phyloP scores from a whole-genome alignment of 1,284 basidiomycete genomes.

The Spongispora temasekensis region DNA sequence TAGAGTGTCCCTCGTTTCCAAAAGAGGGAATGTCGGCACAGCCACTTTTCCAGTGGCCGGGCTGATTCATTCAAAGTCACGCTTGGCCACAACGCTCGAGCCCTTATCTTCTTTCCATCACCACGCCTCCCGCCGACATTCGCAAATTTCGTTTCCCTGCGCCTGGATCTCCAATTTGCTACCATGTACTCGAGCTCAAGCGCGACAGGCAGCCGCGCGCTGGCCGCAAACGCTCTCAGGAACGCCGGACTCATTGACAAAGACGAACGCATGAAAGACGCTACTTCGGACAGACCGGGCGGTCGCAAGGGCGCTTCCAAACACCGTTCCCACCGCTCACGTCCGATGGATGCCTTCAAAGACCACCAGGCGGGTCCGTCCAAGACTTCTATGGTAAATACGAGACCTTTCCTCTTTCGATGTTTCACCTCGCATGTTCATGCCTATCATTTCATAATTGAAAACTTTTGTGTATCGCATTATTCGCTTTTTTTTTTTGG shows the following conservation, averaged over 20 bases:
- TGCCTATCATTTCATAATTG: conserved; percentile 26
- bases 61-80: conserved; percentile 20
- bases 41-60: conserved; percentile 14
- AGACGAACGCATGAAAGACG: conserved; percentile 71
- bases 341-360: conserved; percentile 59
- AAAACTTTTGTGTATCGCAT: neutral
- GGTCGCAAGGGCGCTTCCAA: conserved; percentile 66
- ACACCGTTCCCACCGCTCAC: conserved; percentile 57
- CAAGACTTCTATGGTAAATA: conserved; percentile 66
- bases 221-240: conserved; percentile 62
- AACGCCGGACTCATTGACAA: conserved; percentile 72
- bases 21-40: conserved; percentile 29
- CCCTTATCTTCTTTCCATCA: conserved; percentile 20
- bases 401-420: conserved; percentile 34
- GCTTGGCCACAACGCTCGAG: conserved; percentile 24
- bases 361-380: conserved; percentile 46
- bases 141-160: neutral
- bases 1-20: conserved; percentile 11
- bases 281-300: conserved; percentile 57
- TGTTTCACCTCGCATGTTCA: conserved; percentile 32
- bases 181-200: conserved; percentile 56
- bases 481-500: conserved; percentile 13
- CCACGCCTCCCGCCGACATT: neutral
- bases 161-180: neutral
- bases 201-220: conserved; percentile 52